Base-by-base conservation (phyloP, 192 early-diverging fungal genomes). In the Backusella parvicylindrica region DNA sequence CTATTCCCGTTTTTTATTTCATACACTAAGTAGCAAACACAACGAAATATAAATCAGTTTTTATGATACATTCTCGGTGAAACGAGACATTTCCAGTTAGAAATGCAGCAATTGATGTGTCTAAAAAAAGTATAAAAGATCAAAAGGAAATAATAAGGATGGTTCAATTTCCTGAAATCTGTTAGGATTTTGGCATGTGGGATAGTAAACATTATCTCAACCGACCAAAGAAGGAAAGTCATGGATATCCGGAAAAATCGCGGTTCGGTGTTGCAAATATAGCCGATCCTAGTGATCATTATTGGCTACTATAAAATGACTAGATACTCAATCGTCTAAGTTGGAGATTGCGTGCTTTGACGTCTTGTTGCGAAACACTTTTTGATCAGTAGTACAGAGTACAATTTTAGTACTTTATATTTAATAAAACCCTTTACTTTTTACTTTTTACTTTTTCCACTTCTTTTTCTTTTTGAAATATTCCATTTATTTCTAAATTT, bases 261-360 rank as follows among this genome's bases (percentile, higher is more conserved):
- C 53, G 53, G 53, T 60, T 60, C 53, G 53, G 53, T 60, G 53
- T 60, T 60, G 53, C 28, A 60, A 60, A 28, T n/a, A 28, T 3
- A 60, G 53, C 53, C 53, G 53, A 60, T 60, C 53, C 21, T 13
- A 12, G 12, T 11, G 23, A 3, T 60, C 53, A 28, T 28, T 23
- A 60, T 60, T 60, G 53, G 53, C 23, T 60, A 60, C 53, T 60
- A 28, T 28, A 60, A 33, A 68, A n/a, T 37, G 66, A 68, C 8
- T 37, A 68, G 36, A n/a, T 23, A 23, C 66, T 68, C 66, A 68
- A 68, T 68, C n/a, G 35, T 23, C 7, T 23, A 68, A 36, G 32
- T 26, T 43, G n/a, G 37, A 6, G 69, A 70, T 70, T 70, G 40
- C 69, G 69, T 70, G 69, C 69, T 70, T 70, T 70, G 69, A 70